phyloP scores from a whole-genome alignment of 2,329 filamentous ascomycete species.

The Diplodia scrobiculata region DNA sequence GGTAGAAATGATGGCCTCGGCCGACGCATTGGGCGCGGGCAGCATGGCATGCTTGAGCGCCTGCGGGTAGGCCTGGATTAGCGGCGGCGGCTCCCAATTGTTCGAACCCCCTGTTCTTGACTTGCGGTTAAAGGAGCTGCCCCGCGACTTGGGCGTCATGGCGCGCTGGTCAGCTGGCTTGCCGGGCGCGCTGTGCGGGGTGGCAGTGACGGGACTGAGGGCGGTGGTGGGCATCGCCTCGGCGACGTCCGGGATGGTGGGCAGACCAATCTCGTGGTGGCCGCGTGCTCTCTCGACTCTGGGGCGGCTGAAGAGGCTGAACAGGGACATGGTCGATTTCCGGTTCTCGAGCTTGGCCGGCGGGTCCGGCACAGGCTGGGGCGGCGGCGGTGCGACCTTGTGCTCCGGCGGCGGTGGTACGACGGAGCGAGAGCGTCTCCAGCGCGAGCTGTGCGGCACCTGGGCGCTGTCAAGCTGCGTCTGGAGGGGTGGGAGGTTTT shows the following conservation, averaged over 20 bases:
- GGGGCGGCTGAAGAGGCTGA: slow-evolving; percentile 54
- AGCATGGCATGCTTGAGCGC: slow-evolving; percentile 74
- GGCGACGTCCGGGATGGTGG: slow-evolving; percentile 39
- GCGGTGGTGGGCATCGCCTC: slow-evolving; percentile 26
- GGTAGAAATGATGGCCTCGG: slow-evolving; percentile 68
- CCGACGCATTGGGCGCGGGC: slow-evolving; percentile 65
- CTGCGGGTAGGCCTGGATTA: slow-evolving; percentile 87
- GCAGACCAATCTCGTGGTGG: slow-evolving; percentile 49
- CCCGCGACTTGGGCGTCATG: slow-evolving; percentile 17
- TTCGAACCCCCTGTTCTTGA: slow-evolving; percentile 36
- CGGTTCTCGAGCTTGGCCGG: slow-evolving; percentile 38
- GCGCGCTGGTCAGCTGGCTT: background rate
- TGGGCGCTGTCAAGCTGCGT: slow-evolving; percentile 28
- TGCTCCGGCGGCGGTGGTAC: slow-evolving; percentile 33
- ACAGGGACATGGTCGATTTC: slow-evolving; percentile 52
- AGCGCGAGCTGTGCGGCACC: slow-evolving; percentile 39
- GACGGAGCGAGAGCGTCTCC: slow-evolving; percentile 43
- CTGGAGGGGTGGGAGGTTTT: slow-evolving; percentile 33
- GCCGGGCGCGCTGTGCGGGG: slow-evolving; percentile 8
- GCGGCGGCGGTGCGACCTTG: slow-evolving; percentile 18
- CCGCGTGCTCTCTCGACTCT: slow-evolving; percentile 54
- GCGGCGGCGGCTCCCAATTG: slow-evolving; percentile 60
- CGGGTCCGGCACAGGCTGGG: slow-evolving; percentile 9
- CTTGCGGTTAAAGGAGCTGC: slow-evolving; percentile 13
- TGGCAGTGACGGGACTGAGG: slow-evolving; percentile 24